Evolutionary conservation across 768 basidiomycete species (phyloP).

Genomic region (Trametes maxima): DNA sequence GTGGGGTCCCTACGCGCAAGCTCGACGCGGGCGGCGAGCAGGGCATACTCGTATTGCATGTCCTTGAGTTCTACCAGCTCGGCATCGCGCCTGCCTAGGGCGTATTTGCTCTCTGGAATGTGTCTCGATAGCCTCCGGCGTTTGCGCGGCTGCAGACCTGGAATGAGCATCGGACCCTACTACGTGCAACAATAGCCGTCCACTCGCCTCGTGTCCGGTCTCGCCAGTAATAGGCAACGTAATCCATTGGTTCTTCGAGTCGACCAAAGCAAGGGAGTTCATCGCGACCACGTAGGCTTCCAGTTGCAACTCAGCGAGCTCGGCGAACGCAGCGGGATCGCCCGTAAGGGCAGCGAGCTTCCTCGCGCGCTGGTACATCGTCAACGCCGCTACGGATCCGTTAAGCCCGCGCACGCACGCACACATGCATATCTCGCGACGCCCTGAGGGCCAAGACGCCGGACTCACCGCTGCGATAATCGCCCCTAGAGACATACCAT

Average conservation of each 20-base stretch:
- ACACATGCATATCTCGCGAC: background rate
- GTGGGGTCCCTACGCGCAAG: slow-evolving; percentile 69
- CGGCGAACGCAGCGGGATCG: slow-evolving; percentile 41
- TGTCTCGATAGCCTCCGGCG: slow-evolving; percentile 70
- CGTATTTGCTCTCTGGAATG: slow-evolving; percentile 76
- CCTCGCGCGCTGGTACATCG: slow-evolving; percentile 91
- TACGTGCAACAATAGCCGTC: slow-evolving; percentile 22
- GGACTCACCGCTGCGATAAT: slow-evolving; percentile 85
- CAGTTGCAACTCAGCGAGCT: slow-evolving; percentile 67
- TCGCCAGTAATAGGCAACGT: slow-evolving; percentile 58
- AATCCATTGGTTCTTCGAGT: slow-evolving; percentile 83
- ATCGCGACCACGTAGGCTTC: slow-evolving; percentile 86
- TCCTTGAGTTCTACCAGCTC: slow-evolving; percentile 82
- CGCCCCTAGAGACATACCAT: slow-evolving; percentile 86
- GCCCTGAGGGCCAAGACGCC: background rate
- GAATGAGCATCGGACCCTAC: slow-evolving; percentile 20
- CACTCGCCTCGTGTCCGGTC: slow-evolving; percentile 47
- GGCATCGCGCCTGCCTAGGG: slow-evolving; percentile 61
- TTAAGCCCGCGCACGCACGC: background rate
- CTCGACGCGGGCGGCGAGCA: slow-evolving; percentile 78
- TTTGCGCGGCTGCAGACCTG: slow-evolving; percentile 57
- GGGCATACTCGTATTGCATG: slow-evolving; percentile 74
- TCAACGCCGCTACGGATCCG: slow-evolving; percentile 66
- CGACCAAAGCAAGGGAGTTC: slow-evolving; percentile 84
- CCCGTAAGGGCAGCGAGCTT: slow-evolving; percentile 59